These are phyloP conservation scores for Gliomastix tumulicola DNA, from an alignment of 2,329 filamentous ascomycete genomes.

Conservation along the genomic window DNA sequence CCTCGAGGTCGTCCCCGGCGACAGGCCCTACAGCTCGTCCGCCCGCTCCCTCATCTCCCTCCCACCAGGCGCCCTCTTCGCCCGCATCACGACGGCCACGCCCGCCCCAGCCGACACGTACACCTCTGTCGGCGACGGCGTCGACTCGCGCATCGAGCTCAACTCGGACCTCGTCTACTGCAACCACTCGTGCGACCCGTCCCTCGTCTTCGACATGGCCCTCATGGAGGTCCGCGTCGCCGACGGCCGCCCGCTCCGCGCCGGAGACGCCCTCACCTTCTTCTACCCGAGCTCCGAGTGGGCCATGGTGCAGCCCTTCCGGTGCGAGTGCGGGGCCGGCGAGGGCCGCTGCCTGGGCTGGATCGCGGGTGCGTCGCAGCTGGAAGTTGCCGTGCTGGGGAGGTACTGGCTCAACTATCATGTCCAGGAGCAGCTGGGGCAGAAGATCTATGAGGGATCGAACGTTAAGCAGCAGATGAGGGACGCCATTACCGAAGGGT, in stretches of 20 bases:
- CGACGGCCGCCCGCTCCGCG: neutral
- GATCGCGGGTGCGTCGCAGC: neutral
- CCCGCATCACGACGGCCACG: conserved; percentile 1
- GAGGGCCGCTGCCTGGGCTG: neutral
- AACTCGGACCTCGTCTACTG: conserved; percentile 4
- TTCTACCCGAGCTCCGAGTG: conserved; percentile 3
- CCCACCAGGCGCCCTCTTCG: conserved; percentile 1
- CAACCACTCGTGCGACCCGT: conserved; percentile 4
- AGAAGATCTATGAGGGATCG: no score
- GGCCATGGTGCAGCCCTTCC: conserved; percentile 3
- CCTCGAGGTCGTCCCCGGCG: conserved; percentile 2
- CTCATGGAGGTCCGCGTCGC: conserved; percentile 1
- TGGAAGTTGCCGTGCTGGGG: neutral
- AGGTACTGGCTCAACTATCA: neutral
- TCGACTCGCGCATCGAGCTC: conserved; percentile 1
- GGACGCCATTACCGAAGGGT: no score
- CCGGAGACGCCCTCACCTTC: conserved; percentile 1
- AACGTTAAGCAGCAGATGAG: no score
- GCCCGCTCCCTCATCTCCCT: conserved; percentile 1
- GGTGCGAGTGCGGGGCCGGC: conserved; percentile 2
- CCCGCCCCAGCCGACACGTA: neutral
- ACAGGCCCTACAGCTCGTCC: neutral
- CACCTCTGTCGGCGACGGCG: neutral
- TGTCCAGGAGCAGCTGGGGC: no score
- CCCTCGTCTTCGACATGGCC: conserved; percentile 3